Conservation (phyloP, 306 rosid species). For the Clitoria ternatea region DNA sequence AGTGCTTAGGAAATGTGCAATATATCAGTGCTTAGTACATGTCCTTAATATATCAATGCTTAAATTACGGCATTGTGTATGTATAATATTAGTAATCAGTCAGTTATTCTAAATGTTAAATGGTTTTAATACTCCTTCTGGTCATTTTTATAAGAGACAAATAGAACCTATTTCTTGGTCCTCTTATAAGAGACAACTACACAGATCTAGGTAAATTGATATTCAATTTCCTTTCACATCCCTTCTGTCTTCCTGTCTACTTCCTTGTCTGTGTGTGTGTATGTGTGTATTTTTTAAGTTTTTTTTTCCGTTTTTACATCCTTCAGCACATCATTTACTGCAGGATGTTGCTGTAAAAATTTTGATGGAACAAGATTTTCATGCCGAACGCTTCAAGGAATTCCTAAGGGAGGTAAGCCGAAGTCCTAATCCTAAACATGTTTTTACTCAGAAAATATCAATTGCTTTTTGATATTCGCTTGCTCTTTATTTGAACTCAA, state of each 20-base stretch:
- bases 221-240: background rate
- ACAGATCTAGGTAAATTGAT: too few relatives aligned
- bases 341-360: conserved; percentile 99
- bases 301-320: background rate
- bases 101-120: background rate
- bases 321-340: conserved; percentile 21
- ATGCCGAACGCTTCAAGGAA: conserved; percentile 82
- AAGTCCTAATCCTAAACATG: conserved; percentile 11
- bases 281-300: background rate
- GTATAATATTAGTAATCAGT: background rate
- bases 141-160: too few relatives aligned
- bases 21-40: too few relatives aligned
- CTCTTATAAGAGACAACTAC: too few relatives aligned
- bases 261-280: background rate
- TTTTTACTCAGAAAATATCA: background rate
- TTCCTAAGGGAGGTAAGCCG: conserved; percentile 83
- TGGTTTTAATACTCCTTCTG: conserved; percentile 12
- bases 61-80: background rate
- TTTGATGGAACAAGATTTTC: conserved; percentile 96
- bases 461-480: background rate
- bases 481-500: conserved; percentile 28
- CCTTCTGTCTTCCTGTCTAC: background rate
- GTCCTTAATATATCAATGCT: background rate
- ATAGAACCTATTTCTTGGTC: too few relatives aligned
- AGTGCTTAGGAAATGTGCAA: too few relatives aligned